These are phyloP conservation scores for Cercospora nicotianae DNA, from an alignment of 2,329 filamentous ascomycete species.

Conservation along the genomic window DNA sequence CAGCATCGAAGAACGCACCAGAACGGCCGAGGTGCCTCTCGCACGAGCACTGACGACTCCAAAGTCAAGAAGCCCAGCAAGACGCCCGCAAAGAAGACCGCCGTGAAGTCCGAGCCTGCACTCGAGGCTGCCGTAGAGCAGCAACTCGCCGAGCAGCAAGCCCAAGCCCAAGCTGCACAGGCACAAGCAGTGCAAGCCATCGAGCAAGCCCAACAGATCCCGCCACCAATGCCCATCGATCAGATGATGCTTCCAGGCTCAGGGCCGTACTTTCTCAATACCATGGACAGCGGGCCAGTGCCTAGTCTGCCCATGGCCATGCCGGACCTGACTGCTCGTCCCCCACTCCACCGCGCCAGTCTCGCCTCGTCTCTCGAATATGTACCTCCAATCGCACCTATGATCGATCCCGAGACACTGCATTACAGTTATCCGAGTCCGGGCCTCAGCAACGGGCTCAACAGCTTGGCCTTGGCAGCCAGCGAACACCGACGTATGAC, in stretches of 20 bases:
- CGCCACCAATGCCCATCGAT: slow-evolving; percentile 25
- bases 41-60: slow-evolving; percentile 45
- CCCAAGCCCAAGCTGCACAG: slow-evolving; percentile 25
- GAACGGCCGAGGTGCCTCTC: slow-evolving; percentile 47
- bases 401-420: slow-evolving; percentile 37
- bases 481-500: slow-evolving; percentile 38
- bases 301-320: slow-evolving; percentile 38
- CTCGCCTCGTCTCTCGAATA: slow-evolving; percentile 40
- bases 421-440: slow-evolving; percentile 43
- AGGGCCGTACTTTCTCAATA: slow-evolving; percentile 39
- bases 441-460: slow-evolving; percentile 41
- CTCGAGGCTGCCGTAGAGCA: slow-evolving; percentile 40
- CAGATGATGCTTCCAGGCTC: slow-evolving; percentile 34
- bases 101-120: slow-evolving; percentile 33
- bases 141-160: slow-evolving; percentile 34
- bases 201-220: slow-evolving; percentile 25
- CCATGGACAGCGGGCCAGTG: slow-evolving; percentile 38
- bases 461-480: slow-evolving; percentile 41
- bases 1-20: slow-evolving; percentile 77
- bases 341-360: slow-evolving; percentile 36
- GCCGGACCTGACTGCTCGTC: slow-evolving; percentile 35
- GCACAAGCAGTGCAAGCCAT: slow-evolving; percentile 22
- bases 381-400: slow-evolving; percentile 33
- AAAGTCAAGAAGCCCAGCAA: slow-evolving; percentile 49
- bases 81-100: slow-evolving; percentile 34